These are phyloP conservation scores for Podospora pseudoanserina DNA, from an alignment of 495 filamentous ascomycete species.

Conservation along the genomic window DNA sequence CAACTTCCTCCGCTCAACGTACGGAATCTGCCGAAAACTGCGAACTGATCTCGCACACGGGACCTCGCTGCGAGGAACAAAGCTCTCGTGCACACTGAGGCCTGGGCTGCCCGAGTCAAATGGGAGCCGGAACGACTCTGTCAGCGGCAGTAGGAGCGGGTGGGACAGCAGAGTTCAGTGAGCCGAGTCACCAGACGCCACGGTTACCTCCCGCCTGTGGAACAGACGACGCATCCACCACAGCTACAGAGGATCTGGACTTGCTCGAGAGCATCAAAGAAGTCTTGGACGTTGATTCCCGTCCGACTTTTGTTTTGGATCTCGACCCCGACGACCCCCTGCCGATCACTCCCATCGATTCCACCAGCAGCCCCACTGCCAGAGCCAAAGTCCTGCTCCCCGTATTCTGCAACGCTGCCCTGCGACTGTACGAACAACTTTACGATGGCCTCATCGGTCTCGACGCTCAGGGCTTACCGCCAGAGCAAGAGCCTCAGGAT, in stretches of 20 bases:
- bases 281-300: conserved; percentile 58
- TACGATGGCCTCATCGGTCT: conserved; percentile 45
- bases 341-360: conserved; percentile 14
- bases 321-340: conserved; percentile 44
- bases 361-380: conserved; percentile 19
- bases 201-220: not conserved
- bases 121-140: not conserved
- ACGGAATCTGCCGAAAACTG: not conserved
- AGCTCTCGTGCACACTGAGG: not conserved
- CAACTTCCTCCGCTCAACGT: not conserved
- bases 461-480: conserved; percentile 21
- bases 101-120: not conserved
- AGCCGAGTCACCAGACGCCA: not conserved
- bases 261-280: conserved; percentile 42
- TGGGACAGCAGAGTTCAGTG: not conserved
- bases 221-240: not conserved
- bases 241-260: not conserved
- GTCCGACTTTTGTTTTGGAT: conserved; percentile 63
- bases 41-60: not conserved
- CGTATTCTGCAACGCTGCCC: conserved; percentile 48
- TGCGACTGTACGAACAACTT: conserved; percentile 40
- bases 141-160: not conserved
- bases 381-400: conserved; percentile 36
- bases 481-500: conserved; percentile 5
- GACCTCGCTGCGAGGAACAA: not conserved